Conservation (phyloP, 2,329 filamentous ascomycete species). For the Myriosclerotinia curreyana region DNA sequence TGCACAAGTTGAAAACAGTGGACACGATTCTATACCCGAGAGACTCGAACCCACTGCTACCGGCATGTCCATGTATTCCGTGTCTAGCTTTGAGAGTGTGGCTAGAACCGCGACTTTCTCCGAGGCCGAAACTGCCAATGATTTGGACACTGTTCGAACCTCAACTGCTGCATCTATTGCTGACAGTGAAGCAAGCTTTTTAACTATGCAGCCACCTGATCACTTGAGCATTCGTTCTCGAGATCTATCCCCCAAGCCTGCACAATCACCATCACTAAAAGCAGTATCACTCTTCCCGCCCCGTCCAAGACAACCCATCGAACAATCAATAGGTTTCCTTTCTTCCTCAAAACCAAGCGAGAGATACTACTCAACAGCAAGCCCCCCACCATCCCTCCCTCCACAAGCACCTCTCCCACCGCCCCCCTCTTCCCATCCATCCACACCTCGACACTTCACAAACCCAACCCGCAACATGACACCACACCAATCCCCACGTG, state of each 20-base stretch:
- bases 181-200: slow-evolving; percentile 18
- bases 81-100: slow-evolving; percentile 19
- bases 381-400: neutral
- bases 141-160: neutral
- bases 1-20: neutral
- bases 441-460: neutral
- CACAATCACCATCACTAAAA: neutral
- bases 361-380: neutral
- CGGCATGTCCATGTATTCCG: neutral
- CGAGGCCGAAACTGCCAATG: slow-evolving; percentile 16
- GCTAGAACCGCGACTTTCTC: slow-evolving; percentile 17
- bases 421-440: neutral
- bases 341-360: neutral
- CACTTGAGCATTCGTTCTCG: slow-evolving; percentile 13
- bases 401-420: slow-evolving; percentile 8
- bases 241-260: neutral
- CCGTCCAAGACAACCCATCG: slow-evolving; percentile 8
- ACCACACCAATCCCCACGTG: neutral
- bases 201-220: slow-evolving; percentile 5
- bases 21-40: slow-evolving; percentile 1
- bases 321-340: neutral
- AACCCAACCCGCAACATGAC: neutral
- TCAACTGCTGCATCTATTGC: slow-evolving; percentile 7
- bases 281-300: slow-evolving; percentile 11
- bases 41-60: slow-evolving; percentile 1